phyloP scores from a whole-genome alignment of 306 rosid species.

The Astragalus glycyphyllos region DNA sequence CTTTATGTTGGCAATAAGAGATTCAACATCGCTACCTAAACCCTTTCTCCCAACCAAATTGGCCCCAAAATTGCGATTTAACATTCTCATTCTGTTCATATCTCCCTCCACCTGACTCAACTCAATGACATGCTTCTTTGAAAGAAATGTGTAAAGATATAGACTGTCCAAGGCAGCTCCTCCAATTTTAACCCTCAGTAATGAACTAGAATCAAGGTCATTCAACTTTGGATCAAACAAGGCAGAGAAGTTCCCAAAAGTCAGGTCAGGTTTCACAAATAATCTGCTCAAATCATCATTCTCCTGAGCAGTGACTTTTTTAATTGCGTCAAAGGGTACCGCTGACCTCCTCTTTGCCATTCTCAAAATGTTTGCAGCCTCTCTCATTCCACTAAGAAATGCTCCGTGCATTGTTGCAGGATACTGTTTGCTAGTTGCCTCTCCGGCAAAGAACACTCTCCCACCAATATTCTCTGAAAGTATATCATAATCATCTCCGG shows the following conservation, averaged over 20 bases:
- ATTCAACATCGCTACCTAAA: conserved; percentile 55
- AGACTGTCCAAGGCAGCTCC: conserved; percentile 49
- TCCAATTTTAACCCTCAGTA: conserved; percentile 68
- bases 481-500: conserved; percentile 86
- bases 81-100: conserved; percentile 59
- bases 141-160: conserved; percentile 62
- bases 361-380: conserved; percentile 89
- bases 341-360: conserved; percentile 61
- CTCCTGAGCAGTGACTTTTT: conserved; percentile 35
- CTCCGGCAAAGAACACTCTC: conserved; percentile 88
- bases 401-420: conserved; percentile 98
- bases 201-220: conserved; percentile 58
- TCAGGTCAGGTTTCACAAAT: conserved; percentile 65
- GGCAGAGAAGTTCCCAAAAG: conserved; percentile 71
- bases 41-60: conserved; percentile 81
- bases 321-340: conserved; percentile 39
- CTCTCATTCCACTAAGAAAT: conserved; percentile 92
- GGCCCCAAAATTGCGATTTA: conserved; percentile 58
- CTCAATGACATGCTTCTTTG: conserved; percentile 59
- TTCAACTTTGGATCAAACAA: conserved; percentile 66
- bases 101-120: conserved; percentile 68
- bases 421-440: conserved; percentile 86
- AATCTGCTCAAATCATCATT: conserved; percentile 56
- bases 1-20: conserved; percentile 60
- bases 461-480: conserved; percentile 82